A percentile compares a stretch with the other conserved stretches of the same genome.
Evolutionary conservation across 768 basidiomycete species (phyloP).

Genomic region (Agaricus sinodeliciosus): DNA sequence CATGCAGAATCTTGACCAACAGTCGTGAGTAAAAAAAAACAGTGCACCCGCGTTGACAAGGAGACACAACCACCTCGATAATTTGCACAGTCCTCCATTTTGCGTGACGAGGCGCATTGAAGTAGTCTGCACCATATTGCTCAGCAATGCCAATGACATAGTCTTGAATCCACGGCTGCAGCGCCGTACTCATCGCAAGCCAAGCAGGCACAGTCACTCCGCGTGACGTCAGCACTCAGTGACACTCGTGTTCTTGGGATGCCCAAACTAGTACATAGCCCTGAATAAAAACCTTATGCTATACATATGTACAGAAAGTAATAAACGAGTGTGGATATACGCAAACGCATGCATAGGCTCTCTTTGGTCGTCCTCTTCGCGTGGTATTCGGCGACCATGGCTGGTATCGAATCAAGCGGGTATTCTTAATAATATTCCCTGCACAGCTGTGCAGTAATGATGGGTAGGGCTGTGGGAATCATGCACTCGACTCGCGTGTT

Average conservation of each 20-base stretch:
- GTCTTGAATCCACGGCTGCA: slow-evolving; percentile 50
- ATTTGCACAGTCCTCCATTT: slow-evolving; percentile 54
- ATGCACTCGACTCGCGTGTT: slow-evolving; percentile 1
- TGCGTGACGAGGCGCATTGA: slow-evolving; percentile 21
- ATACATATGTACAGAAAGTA: slow-evolving; percentile 1
- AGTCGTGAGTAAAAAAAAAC: background rate
- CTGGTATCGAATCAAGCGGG: slow-evolving; percentile 7
- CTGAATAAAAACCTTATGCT: slow-evolving; percentile 6
- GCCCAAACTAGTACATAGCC: slow-evolving; percentile 1
- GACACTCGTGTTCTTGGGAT: background rate
- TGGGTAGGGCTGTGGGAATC: background rate
- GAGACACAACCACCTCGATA: slow-evolving; percentile 35
- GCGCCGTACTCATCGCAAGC: slow-evolving; percentile 5
- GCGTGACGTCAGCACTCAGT: slow-evolving; percentile 5
- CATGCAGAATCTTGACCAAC: slow-evolving; percentile 47
- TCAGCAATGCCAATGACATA: slow-evolving; percentile 48
- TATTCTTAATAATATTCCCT: background rate
- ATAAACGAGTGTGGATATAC: slow-evolving; percentile 7
- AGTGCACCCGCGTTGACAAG: slow-evolving; percentile 1
- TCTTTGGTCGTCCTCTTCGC: background rate
- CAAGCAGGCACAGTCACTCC: slow-evolving; percentile 24
- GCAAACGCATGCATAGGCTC: background rate
- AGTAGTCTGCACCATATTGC: slow-evolving; percentile 40
- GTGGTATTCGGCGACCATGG: background rate
- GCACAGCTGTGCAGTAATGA: background rate